Base-by-base conservation (phyloP, 805 yeast species). In the Isabelozyma heimii region DNA sequence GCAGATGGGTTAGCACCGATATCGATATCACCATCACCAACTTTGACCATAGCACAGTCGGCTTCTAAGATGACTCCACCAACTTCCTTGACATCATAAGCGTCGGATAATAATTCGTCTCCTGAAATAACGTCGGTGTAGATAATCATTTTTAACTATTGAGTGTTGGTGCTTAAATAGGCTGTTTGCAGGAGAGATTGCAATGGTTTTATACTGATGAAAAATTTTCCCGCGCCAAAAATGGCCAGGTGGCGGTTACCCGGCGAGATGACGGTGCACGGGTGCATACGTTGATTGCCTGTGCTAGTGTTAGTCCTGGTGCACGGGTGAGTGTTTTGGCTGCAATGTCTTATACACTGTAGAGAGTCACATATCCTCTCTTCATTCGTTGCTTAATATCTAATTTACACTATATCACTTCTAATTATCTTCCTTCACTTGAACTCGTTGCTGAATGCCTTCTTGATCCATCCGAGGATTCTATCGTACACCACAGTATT, bases 1-100 rank as follows among this genome's bases (percentile, higher is more conserved):
- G 98, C 97, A 66, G 97, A 90, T 70, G 99, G 97, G 87, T 94
- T 94, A 68, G 97, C 99, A 80, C 99, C 99, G 75, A 94, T 94
- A 76, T 94, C 98, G 64, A 94, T 84, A 70, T 94, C 94, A 67
- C 84, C 97, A 70, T 90, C 88, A 73, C 83, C 85, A 66, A 94
- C 90, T 66, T 80, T 85, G 75, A 94, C 83, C 94, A 91, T 85
- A 66, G 82, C 79, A 80, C 97, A 91, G 85, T 94, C 89, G 60
- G 96, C 98, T 82, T 94, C 99, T 83, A 81, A 89, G 73, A 94
- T 90, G 66, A 81, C 98, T 60, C 82, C 89, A 67, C 89, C 97
- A 59, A 94, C 97, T 73, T 76, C 79, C 70, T 79, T 85, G 73
- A 82, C 69, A 76, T 89, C 96, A 84, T 91, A 94, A 69, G 99